These are phyloP conservation scores for Cerrena zonata DNA, from an alignment of 1,284 basidiomycete genomes.

Conservation along the genomic window DNA sequence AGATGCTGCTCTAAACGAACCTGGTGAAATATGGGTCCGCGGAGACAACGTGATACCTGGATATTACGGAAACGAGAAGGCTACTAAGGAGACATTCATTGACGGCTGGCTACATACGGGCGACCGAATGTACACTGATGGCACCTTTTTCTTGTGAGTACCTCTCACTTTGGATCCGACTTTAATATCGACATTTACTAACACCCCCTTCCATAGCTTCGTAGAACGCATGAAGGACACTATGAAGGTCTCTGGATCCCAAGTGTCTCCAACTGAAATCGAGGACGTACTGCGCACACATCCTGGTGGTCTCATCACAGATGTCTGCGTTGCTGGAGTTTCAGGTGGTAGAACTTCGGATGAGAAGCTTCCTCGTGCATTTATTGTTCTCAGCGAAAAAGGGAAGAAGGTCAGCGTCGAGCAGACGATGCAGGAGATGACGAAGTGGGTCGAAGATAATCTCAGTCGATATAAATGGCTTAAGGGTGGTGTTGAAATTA, in stretches of 20 bases:
- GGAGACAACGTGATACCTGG: constrained; percentile 52
- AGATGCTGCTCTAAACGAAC: constrained; percentile 48
- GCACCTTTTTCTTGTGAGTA: constrained; percentile 57
- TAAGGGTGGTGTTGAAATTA: constrained; percentile 57
- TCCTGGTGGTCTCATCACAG: constrained; percentile 49
- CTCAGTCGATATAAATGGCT: constrained; percentile 68
- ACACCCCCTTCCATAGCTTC: constrained; percentile 35
- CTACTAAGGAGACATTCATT: constrained; percentile 57
- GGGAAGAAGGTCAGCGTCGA: constrained; percentile 43
- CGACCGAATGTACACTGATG: constrained; percentile 56
- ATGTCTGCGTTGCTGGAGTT: constrained; percentile 64
- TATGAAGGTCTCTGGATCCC: constrained; percentile 64
- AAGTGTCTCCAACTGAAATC: constrained; percentile 70
- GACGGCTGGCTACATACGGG: constrained; percentile 68
- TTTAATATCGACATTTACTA: too few species aligned
- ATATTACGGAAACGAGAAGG: constrained; percentile 63
- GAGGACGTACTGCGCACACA: constrained; percentile 55
- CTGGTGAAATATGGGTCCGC: constrained; percentile 58
- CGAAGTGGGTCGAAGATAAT: constrained; percentile 52
- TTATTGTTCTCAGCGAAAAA: constrained; percentile 55
- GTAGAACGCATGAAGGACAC: constrained; percentile 64
- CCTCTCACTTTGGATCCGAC: too few species aligned
- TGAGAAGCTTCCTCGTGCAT: constrained; percentile 65
- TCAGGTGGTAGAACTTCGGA: constrained; percentile 56
- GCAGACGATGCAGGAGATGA: constrained; percentile 40